phyloP scores from a whole-genome alignment of 805 yeast genomes.

The Saccharomycopsis lassenensis region DNA sequence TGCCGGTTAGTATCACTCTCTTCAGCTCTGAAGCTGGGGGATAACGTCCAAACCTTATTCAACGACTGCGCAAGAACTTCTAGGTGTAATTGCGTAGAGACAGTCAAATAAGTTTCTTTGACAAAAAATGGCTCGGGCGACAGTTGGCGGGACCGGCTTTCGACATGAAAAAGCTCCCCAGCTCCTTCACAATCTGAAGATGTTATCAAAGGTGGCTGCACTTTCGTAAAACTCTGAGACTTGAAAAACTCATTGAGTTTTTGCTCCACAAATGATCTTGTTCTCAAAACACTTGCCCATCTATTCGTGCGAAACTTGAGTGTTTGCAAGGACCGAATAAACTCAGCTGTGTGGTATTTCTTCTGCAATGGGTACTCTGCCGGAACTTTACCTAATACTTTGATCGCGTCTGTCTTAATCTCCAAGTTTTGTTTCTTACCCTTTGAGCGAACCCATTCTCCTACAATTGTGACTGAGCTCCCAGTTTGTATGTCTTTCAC shows the following conservation, averaged over 20 bases:
- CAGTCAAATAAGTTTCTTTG: conserved; percentile 63
- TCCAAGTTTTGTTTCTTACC: conserved; percentile 47
- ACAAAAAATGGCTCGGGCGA: conserved; percentile 44
- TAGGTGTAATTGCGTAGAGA: conserved; percentile 83
- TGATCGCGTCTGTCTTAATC: conserved; percentile 31
- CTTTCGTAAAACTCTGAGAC: conserved; percentile 48
- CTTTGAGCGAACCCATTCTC: conserved; percentile 35
- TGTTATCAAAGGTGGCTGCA: conserved; percentile 79
- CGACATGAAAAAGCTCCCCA: conserved; percentile 72
- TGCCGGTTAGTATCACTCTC: conserved; percentile 85
- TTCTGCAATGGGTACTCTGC: conserved; percentile 75
- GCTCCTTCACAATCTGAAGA: conserved; percentile 96
- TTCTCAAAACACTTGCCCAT: conserved; percentile 56
- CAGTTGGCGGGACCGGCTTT: conserved; percentile 23
- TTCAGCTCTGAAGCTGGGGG: conserved; percentile 94
- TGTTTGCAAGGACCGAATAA: conserved; percentile 62
- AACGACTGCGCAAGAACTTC: conserved; percentile 71
- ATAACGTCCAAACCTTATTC: conserved; percentile 73
- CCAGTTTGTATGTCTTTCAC: conserved; percentile 31
- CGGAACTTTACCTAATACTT: conserved; percentile 50
- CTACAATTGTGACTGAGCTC: conserved; percentile 33
- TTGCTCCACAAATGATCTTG: conserved; percentile 58
- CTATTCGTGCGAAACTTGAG: conserved; percentile 63
- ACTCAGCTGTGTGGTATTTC: conserved; percentile 56
- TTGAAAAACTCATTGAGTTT: conserved; percentile 45